These are phyloP conservation scores for Aspergillus tanneri DNA, from an alignment of 2,329 filamentous ascomycete genomes.

Conservation along the genomic window DNA sequence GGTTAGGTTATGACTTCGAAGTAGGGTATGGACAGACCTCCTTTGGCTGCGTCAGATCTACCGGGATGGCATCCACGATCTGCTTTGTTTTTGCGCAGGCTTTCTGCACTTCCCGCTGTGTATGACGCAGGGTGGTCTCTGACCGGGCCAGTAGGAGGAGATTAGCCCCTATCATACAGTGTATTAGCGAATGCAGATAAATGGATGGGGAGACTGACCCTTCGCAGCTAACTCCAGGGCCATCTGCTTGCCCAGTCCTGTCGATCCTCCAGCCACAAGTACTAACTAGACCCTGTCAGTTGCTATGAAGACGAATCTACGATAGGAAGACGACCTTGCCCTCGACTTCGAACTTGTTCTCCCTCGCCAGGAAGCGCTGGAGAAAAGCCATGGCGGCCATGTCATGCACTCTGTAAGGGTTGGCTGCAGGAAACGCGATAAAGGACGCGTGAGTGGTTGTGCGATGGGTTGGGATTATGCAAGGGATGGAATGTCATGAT, in stretches of 20 bases:
- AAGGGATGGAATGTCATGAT: background rate
- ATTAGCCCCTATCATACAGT: slow-evolving; percentile 6
- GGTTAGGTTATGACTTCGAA: background rate
- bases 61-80: slow-evolving; percentile 3
- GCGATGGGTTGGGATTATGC: background rate
- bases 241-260: slow-evolving; percentile 7
- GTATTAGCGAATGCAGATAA: background rate
- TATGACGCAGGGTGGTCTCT: background rate
- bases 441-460: background rate
- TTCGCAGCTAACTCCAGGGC: slow-evolving; percentile 7
- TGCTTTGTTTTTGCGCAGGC: slow-evolving; percentile 6
- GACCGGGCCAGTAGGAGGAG: slow-evolving; percentile 6
- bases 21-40: background rate
- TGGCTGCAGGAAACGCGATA: background rate
- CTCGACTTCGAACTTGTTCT: slow-evolving; percentile 6
- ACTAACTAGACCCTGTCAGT: slow-evolving; percentile 2
- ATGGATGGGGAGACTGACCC: background rate
- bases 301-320: background rate
- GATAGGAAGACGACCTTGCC: slow-evolving; percentile 1
- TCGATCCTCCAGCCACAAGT: slow-evolving; percentile 8
- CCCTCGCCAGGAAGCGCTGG: background rate
- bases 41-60: slow-evolving; percentile 5
- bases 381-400: background rate
- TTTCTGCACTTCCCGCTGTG: slow-evolving; percentile 2
- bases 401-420: background rate